phyloP scores from a whole-genome alignment of 176 grass and related monocot species.

The Avena sativa region DNA sequence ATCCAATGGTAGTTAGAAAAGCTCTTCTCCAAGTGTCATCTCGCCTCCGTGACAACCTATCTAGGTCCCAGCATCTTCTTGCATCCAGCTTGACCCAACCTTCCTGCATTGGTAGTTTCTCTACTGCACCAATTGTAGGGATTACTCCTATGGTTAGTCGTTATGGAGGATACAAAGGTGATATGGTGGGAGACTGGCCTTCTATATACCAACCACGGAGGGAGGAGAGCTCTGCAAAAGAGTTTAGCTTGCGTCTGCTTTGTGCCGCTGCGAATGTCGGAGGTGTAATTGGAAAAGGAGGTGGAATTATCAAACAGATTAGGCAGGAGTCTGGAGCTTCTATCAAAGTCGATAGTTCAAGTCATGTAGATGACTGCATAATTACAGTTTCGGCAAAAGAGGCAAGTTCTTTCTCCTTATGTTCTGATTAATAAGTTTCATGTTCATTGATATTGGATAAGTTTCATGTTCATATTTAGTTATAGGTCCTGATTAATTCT shows the following conservation, averaged over 20 bases:
- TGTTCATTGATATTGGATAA: too few species aligned
- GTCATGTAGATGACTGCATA: conserved; percentile 80
- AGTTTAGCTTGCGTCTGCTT: conserved; percentile 86
- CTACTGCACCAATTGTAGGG: conserved; percentile 63
- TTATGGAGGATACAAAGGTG: conserved; percentile 78
- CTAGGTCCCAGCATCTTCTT: conserved; percentile 78
- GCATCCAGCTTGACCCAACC: conserved; percentile 55
- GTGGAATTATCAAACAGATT: conserved; percentile 94
- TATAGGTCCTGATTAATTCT: conserved; percentile 29
- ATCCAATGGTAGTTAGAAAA: conserved; percentile 74
- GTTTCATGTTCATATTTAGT: not conserved
- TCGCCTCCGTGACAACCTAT: conserved; percentile 93
- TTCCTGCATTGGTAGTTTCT: conserved; percentile 60
- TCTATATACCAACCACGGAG: conserved; percentile 71
- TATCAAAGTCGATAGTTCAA: conserved; percentile 88
- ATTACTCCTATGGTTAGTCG: conserved; percentile 63
- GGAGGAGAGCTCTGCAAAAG: conserved; percentile 80
- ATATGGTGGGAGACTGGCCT: conserved; percentile 72
- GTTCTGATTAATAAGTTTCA: conserved; percentile 5
- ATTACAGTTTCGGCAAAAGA: conserved; percentile 95
- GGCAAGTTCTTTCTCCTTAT: conserved; percentile 48
- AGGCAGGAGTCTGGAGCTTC: conserved; percentile 95
- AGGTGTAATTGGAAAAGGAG: conserved; percentile 93
- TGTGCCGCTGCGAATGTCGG: conserved; percentile 79
- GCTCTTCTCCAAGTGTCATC: conserved; percentile 85